A percentile compares a stretch with the other conserved stretches of the same genome.
Evolutionary conservation across 2,329 filamentous ascomycete genomes (phyloP).

Genomic region (Alternaria gaisen): DNA sequence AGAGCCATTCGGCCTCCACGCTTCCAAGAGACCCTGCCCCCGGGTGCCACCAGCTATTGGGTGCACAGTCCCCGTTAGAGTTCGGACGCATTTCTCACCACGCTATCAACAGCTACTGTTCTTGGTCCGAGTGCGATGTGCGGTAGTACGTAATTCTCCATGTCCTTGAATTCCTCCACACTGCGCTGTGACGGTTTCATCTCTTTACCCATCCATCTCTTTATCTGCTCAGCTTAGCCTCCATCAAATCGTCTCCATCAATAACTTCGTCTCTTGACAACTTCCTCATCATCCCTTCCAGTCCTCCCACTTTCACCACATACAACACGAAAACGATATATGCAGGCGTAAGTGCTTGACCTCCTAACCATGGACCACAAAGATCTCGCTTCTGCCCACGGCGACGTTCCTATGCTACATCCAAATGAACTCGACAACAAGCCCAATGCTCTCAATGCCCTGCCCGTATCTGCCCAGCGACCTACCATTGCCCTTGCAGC

Average conservation of each 20-base stretch:
- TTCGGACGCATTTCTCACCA: constrained; percentile 4
- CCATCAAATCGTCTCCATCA: neutral
- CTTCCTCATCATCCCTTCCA: neutral
- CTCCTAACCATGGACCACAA: constrained; percentile 26
- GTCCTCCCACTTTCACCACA: neutral
- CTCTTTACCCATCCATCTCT: neutral
- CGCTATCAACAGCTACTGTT: constrained; percentile 20
- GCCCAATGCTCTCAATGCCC: constrained; percentile 23
- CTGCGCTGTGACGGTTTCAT: constrained; percentile 6
- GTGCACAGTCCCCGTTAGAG: constrained; percentile 9
- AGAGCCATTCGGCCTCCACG: constrained; percentile 26
- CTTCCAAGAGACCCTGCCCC: constrained; percentile 15
- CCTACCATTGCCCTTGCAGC: constrained; percentile 33
- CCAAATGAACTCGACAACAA: constrained; percentile 17
- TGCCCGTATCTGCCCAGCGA: constrained; percentile 27
- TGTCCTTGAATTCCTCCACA: constrained; percentile 13
- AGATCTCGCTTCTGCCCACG: constrained; percentile 21
- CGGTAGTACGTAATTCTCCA: constrained; percentile 25
- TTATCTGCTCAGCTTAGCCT: constrained; percentile 5
- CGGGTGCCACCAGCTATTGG: constrained; percentile 17
- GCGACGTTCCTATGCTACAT: constrained; percentile 26
- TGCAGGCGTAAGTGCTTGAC: constrained; percentile 21
- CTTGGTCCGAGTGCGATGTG: constrained; percentile 8
- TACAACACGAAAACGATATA: neutral
- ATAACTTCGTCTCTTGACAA: neutral